A percentile compares a stretch with the other conserved stretches of the same genome.
Evolutionary conservation across 2,329 filamentous ascomycete genomes (phyloP).

Genomic region (Neocatenulostroma microsporum): DNA sequence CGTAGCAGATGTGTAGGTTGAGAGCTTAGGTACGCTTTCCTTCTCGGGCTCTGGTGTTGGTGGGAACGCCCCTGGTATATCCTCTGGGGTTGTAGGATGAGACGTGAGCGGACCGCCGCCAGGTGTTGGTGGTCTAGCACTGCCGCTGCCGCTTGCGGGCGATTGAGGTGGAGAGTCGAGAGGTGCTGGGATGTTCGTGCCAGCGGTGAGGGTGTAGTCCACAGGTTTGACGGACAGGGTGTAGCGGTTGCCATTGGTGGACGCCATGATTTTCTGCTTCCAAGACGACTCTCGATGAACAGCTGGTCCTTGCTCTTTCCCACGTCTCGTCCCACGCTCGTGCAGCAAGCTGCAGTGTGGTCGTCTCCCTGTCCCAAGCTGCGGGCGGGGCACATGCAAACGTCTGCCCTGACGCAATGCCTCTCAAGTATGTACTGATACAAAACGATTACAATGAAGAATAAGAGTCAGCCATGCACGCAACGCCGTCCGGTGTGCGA

Average conservation of each 20-base stretch:
- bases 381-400: too few relatives aligned
- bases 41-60: constrained; percentile 19
- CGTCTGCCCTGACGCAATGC: too few relatives aligned
- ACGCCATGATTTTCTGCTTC: too few relatives aligned
- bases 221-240: constrained; percentile 18
- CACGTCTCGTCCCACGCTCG: too few relatives aligned
- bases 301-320: too few relatives aligned
- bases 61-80: constrained; percentile 18
- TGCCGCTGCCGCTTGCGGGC: constrained; percentile 6
- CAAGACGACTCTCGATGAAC: too few relatives aligned
- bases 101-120: constrained; percentile 29
- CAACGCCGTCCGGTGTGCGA: too few relatives aligned
- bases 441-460: too few relatives aligned
- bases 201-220: constrained; percentile 19
- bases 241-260: constrained; percentile 13
- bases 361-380: too few relatives aligned
- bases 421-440: too few relatives aligned
- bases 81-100: constrained; percentile 25
- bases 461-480: too few relatives aligned
- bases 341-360: too few relatives aligned
- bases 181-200: constrained; percentile 22
- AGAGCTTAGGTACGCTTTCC: constrained; percentile 4
- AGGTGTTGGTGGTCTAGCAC: constrained; percentile 22
- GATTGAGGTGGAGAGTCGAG: constrained; percentile 19
- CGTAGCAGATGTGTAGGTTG: constrained; percentile 3